Base-by-base conservation (phyloP, 306 rosid genomes). In the Alnus rubra region DNA sequence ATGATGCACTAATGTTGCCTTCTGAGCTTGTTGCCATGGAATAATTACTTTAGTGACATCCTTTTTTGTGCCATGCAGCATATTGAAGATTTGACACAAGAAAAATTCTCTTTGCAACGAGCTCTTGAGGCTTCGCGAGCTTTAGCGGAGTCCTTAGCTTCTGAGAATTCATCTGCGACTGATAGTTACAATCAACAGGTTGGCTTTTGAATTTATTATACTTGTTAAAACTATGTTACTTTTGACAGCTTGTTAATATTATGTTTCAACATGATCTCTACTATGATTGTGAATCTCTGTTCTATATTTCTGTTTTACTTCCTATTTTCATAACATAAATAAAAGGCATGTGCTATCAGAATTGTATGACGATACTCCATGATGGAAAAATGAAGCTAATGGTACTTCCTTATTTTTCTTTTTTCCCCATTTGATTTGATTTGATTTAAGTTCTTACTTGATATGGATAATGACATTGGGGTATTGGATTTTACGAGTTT, bases 151-250 rank as follows among this genome's bases (percentile, higher is more conserved):
- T 93, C 98, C 37, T 84, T 96, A 78, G 99, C 97, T 76, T 65
- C 98, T 82, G 99, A 96, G 87, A 96, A 96, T 88, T 93, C 99
- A 78, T 93, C 99, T 79, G 74, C 93, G 79, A 93, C 98, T 2
- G 97, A 96, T 76, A 93, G 68, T 80, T 96, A 91, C 86, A 96
- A 93, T 78, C 90, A 96, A 82, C 99, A 96, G 99, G 98, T 96
- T 58, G 76, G 86, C 47, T 74, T 69, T 53, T 73, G 23, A 77
- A 75, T 67, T 19, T 35, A 19, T 73, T 71, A 72, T 77, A 18
- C 72, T 45, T 4, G 13, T 31, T 15, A 23, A 18, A 19, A 71
- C 35, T 75, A 7, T 86, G 62, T 52, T 45, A 77, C 69, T 68
- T 69, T 70, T 33, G 19, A 64, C 47, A 35, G 70, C 16, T 42